Evolutionary conservation across 176 grass and related monocot species (phyloP), one percentile per base, ranked within the genome.

Genomic region (Hyparrhenia diplandra): DNA sequence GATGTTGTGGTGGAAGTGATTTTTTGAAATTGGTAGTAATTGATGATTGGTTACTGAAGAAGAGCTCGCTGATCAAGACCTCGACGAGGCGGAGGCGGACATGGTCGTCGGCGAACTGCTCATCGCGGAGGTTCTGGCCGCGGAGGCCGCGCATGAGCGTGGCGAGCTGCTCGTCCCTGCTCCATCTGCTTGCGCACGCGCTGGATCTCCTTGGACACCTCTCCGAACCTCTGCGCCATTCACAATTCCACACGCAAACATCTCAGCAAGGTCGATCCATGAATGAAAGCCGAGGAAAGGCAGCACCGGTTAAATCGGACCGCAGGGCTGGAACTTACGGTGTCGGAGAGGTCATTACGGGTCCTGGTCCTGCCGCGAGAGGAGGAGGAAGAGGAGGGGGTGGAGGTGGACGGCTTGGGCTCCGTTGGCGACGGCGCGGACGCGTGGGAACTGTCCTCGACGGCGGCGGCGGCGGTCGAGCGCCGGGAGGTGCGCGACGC

Each of bases 111-210:
- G 95, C 95, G 34, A 98, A 98, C 84, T 94, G 92, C 9, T 61
- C 58, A 73, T 98, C 95, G 21, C 81, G 77, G 76, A 98, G 95
- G 81, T 98, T 98, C 82, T 94, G 92, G 29, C 95, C 95, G 1
- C 92, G 95, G 43, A 98, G 92, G 1, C 95, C 95, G 79, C 95
- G 88, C 95, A 98, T 98, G 86, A 98, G 86, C 29, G 84, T 51
- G 32, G 92, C 57, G 20, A 98, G 88, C 88, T 98, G 92, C 89
- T 98, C 95, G 84, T 98, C 95, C n/a, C 86, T 98, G 81, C 90
- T 98, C 95, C 95, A 98, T 94, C 82, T 98, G 92, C 85, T 98
- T 94, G 27, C 95, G 85, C 78, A 98, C 90, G 32, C 88, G 91
- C 88, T 93, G 88, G 42, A 98, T 98, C 88, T 98, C 95, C 71